Conservation (phyloP, 2,329 filamentous ascomycete genomes). For the Aspergillus sp. region DNA sequence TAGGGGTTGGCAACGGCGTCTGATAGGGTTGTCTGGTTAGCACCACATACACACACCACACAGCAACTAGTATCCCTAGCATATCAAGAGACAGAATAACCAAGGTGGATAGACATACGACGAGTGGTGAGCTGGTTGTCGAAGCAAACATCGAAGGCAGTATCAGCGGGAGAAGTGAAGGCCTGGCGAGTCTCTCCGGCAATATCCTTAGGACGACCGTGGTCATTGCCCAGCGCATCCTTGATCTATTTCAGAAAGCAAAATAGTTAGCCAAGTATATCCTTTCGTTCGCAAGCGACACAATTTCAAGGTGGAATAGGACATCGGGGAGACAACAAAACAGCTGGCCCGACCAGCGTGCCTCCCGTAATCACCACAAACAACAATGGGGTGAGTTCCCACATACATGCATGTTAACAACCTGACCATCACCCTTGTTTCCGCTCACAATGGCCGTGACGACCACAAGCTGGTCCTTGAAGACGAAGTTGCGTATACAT, state of each 20-base stretch:
- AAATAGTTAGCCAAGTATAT: constrained; percentile 13
- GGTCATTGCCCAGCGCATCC: constrained; percentile 94
- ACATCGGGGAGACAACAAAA: background rate
- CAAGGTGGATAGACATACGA: constrained; percentile 55
- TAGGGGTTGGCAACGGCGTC: constrained; percentile 51
- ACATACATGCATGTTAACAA: constrained; percentile 86
- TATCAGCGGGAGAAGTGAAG: constrained; percentile 89
- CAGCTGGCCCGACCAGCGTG: background rate
- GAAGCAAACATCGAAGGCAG: constrained; percentile 95
- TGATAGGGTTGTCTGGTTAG: constrained; percentile 19
- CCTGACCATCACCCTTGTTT: constrained; percentile 86
- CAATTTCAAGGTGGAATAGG: constrained; percentile 6
- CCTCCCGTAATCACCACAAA: background rate
- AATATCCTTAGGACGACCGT: constrained; percentile 86
- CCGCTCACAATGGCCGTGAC: constrained; percentile 88
- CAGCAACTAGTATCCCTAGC: background rate
- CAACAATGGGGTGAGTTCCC: background rate
- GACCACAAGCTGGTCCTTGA: constrained; percentile 87
- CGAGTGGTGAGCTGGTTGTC: constrained; percentile 72
- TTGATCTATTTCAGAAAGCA: constrained; percentile 66
- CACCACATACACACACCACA: background rate
- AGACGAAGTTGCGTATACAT: constrained; percentile 96
- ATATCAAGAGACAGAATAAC: background rate
- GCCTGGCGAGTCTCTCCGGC: constrained; percentile 89
- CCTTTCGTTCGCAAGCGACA: constrained; percentile 1